Base-by-base conservation (phyloP, 2,329 filamentous ascomycete genomes). In the Sclerotiophoma versabilis region DNA sequence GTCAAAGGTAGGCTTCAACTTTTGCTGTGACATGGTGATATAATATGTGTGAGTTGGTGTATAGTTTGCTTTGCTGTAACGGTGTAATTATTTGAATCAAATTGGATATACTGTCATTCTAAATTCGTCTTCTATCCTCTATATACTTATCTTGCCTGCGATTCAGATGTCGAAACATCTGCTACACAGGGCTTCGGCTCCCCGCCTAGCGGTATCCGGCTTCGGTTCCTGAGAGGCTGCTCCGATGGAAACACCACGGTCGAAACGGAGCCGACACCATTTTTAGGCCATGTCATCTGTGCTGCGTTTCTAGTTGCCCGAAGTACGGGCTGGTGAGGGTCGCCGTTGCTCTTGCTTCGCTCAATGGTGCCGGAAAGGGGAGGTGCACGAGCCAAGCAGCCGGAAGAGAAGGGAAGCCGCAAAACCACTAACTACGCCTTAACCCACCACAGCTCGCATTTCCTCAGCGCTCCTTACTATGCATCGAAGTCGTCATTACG, bases 1-100 rank as follows among this genome's bases (percentile, higher is more conserved):
- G 27, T 74, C 71, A 57, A 73, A 73, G 12, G 69, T 72, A 44
- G 68, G 71, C 62, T 69, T 70, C 48, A 69, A 49, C 37, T 71
- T 59, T 47, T 70, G 63, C 43, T 69, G 60, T 57, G 68, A 62
- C 72, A 74, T 74, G 42, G 36, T 44, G 53, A 25, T 37, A n/a
- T 22, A 11, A 26, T 33, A 9, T 49, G 11, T 41, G 43, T 23
- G 5, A 20, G 22, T 23, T 45, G 42, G 20, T 46, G 26, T 32
- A 15, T 12, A 8, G n/a, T 39, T 43, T 33, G 30, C 17, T 45
- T 15, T 17, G 30, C 5, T 30, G 25, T n/a, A n/a, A n/a, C n/a
- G n/a, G n/a, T 15, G 7, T 27, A 11, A 6, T 19, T 15, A n/a
- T 46, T 34, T 25, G 34, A 43, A 33, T 48, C 12, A 5, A 29